Evolutionary conservation across 495 filamentous ascomycete species (phyloP).

Genomic region (Trichoderma orchidacearum): DNA sequence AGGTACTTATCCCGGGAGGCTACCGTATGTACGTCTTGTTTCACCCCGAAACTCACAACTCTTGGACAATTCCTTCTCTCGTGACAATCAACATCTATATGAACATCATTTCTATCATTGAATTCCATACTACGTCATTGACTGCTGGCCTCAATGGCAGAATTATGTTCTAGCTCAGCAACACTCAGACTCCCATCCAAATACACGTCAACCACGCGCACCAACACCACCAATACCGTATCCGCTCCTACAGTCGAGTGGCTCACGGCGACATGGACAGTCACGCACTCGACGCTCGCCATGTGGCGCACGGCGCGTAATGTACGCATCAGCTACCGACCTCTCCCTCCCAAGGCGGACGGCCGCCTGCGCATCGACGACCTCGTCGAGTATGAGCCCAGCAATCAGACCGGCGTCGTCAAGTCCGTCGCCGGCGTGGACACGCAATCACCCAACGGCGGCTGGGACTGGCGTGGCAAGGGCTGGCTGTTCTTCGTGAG

Average conservation of each 20-base stretch:
- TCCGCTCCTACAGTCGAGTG: slow-evolving; percentile 37
- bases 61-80: too few species aligned
- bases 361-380: slow-evolving; percentile 42
- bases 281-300: slow-evolving; percentile 61
- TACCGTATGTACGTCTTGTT: too few species aligned
- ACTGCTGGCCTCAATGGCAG: background rate
- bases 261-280: slow-evolving; percentile 57
- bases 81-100: too few species aligned
- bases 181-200: slow-evolving; percentile 31
- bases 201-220: slow-evolving; percentile 15
- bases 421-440: slow-evolving; percentile 52
- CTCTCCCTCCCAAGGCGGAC: slow-evolving; percentile 20
- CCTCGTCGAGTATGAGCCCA: slow-evolving; percentile 47
- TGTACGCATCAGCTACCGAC: slow-evolving; percentile 58
- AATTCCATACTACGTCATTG: too few species aligned
- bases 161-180: slow-evolving; percentile 5
- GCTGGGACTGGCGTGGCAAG: slow-evolving; percentile 61
- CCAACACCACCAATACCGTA: slow-evolving; percentile 8
- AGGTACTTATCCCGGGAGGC: too few species aligned
- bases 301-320: slow-evolving; percentile 64
- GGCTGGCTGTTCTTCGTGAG: slow-evolving; percentile 49
- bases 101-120: too few species aligned
- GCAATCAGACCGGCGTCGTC: slow-evolving; percentile 26
- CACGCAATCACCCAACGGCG: slow-evolving; percentile 27
- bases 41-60: too few species aligned